These are phyloP conservation scores for Psidium friedrichsthalianum DNA, from an alignment of 345 rosid species.

Conservation along the genomic window DNA sequence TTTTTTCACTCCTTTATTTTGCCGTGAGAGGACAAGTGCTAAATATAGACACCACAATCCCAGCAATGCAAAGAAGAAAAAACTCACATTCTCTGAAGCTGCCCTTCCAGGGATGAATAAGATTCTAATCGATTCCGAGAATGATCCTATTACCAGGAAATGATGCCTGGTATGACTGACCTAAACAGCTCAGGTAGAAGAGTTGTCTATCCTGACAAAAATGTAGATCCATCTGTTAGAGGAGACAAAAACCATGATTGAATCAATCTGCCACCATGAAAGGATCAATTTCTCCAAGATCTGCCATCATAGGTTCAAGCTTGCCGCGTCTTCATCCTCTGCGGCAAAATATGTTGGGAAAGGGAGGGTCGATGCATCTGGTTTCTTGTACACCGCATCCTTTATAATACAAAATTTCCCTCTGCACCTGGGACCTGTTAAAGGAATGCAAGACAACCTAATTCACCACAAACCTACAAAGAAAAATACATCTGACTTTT, in stretches of 20 bases:
- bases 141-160: not conserved
- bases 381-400: constrained; percentile 76
- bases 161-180: not conserved
- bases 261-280: constrained; percentile 62
- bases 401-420: constrained; percentile 83
- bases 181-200: not conserved
- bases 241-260: not conserved
- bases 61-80: not conserved
- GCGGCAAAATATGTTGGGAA: constrained; percentile 70
- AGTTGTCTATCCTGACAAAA: not conserved
- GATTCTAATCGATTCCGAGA: not conserved
- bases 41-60: not conserved
- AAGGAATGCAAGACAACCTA: not conserved
- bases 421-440: constrained; percentile 81
- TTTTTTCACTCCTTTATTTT: not conserved
- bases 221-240: not conserved
- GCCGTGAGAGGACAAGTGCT: not conserved
- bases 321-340: constrained; percentile 47
- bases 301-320: constrained; percentile 50
- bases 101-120: not conserved
- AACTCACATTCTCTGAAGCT: not conserved
- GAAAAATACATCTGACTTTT: not conserved
- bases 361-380: constrained; percentile 62
- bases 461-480: not conserved
- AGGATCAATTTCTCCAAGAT: constrained; percentile 84